These are phyloP conservation scores for Chenopodium suecicum DNA, from an alignment of 148 eudicot species.

Conservation along the genomic window DNA sequence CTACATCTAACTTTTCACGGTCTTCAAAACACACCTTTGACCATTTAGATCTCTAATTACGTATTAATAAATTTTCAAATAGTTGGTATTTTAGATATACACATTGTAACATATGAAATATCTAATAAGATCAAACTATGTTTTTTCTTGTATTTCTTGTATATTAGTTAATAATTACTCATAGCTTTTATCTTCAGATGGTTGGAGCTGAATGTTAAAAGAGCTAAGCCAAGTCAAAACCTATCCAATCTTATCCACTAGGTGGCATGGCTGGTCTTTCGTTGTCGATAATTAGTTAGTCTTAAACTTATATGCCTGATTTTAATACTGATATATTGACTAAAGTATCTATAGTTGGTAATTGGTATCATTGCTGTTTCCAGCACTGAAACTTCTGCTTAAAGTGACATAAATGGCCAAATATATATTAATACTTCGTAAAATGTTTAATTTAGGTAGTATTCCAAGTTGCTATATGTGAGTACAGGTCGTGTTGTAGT, in stretches of 20 bases:
- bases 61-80: too few species aligned
- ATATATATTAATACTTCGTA: neutral
- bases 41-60: too few species aligned
- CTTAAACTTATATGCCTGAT: neutral
- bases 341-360: neutral
- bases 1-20: too few species aligned
- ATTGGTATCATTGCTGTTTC: neutral
- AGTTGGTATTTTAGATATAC: too few species aligned
- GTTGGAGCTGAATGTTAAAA: neutral
- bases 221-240: neutral
- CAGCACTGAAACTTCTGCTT: neutral
- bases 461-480: neutral
- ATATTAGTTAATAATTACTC: too few species aligned
- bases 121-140: too few species aligned
- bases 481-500: neutral
- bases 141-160: too few species aligned
- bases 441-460: neutral
- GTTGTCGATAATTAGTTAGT: neutral
- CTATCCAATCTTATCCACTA: neutral
- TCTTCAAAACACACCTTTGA: too few species aligned
- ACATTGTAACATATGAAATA: too few species aligned
- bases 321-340: neutral
- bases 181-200: too few species aligned
- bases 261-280: neutral
- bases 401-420: neutral